Conservation (phyloP, 2,329 filamentous ascomycete genomes). For the Grosmannia serpens region DNA sequence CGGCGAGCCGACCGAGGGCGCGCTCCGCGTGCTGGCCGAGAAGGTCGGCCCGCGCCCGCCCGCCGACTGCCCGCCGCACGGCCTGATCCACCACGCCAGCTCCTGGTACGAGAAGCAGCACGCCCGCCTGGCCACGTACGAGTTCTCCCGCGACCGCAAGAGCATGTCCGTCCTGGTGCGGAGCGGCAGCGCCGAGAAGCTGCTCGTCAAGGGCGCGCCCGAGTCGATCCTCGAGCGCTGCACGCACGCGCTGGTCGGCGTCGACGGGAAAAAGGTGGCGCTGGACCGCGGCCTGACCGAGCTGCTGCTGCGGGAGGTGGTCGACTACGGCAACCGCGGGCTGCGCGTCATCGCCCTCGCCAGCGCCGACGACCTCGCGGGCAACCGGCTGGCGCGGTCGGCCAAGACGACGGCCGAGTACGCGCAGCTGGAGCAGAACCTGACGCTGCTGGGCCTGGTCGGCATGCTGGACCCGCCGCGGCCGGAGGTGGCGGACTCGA, state of each 20-base stretch:
- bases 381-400: conserved; percentile 55
- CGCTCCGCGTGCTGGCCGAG: conserved; percentile 79
- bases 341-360: conserved; percentile 92
- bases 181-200: conserved; percentile 48
- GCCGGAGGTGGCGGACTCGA: conserved; percentile 76
- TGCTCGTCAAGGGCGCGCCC: conserved; percentile 92
- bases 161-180: conserved; percentile 95
- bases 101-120: conserved; percentile 69
- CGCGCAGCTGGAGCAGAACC: conserved; percentile 75
- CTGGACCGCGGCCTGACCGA: conserved; percentile 58
- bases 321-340: conserved; percentile 83
- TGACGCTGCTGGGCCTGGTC: conserved; percentile 88
- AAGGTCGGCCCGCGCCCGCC: conserved; percentile 80
- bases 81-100: conserved; percentile 72
- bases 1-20: conserved; percentile 92
- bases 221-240: conserved; percentile 92
- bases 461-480: conserved; percentile 96
- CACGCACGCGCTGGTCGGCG: conserved; percentile 66
- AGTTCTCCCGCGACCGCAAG: conserved; percentile 96
- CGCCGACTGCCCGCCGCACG: conserved; percentile 35
- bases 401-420: conserved; percentile 82
- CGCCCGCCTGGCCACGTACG: conserved; percentile 73
- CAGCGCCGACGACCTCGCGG: conserved; percentile 62
- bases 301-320: conserved; percentile 66
- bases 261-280: conserved; percentile 64